Evolutionary conservation across 1,284 basidiomycete genomes (phyloP).

Genomic region (Ustilago bromivora): DNA sequence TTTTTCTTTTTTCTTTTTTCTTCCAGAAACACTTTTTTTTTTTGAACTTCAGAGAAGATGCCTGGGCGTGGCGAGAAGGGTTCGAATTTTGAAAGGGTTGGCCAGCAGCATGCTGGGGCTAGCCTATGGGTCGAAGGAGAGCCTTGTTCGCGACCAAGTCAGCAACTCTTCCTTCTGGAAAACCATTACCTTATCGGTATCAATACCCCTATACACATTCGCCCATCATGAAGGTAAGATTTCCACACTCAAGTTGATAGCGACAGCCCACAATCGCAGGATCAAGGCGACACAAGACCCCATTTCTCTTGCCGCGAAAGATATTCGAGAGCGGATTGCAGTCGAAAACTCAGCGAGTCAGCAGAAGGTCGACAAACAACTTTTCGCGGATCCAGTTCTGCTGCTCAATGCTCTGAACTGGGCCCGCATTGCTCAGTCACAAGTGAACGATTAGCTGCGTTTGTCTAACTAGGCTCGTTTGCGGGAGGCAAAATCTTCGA

Average conservation of each 20-base stretch:
- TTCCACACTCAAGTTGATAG: not conserved
- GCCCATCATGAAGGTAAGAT: constrained; percentile 44
- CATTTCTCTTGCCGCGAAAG: not conserved
- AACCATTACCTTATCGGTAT: constrained; percentile 43
- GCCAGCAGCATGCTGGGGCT: constrained; percentile 1
- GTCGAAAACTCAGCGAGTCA: constrained; percentile 1
- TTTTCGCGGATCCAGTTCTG: not conserved
- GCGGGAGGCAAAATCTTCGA: too few species aligned
- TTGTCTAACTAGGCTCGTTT: too few species aligned
- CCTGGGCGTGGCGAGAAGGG: constrained; percentile 6
- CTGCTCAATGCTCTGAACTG: not conserved
- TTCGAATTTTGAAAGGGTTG: not conserved
- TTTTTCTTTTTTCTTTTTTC: not conserved
- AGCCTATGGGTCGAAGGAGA: not conserved
- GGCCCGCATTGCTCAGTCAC: too few species aligned
- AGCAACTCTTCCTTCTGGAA: not conserved
- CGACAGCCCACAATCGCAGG: constrained; percentile 1
- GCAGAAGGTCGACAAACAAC: not conserved
- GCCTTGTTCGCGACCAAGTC: not conserved
- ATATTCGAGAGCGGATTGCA: not conserved
- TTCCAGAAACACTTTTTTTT: constrained; percentile 2
- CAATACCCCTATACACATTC: constrained; percentile 24
- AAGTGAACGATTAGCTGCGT: too few species aligned
- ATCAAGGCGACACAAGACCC: not conserved
- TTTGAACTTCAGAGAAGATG: constrained; percentile 1